Base-by-base conservation (phyloP, 2,329 filamentous ascomycete genomes). In the Aspergillus sp. region DNA sequence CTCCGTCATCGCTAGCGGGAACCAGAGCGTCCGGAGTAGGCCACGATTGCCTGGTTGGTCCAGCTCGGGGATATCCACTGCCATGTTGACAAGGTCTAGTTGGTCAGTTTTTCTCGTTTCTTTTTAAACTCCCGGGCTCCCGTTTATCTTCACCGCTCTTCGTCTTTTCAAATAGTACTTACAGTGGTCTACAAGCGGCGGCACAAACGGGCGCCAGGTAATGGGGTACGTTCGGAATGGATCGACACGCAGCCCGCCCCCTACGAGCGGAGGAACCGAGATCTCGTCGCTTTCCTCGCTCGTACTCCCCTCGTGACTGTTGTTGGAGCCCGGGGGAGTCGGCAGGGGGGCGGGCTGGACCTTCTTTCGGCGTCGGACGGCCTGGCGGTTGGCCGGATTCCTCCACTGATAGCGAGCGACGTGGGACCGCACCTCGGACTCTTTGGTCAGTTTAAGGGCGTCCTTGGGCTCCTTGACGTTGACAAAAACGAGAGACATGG, bases 1-100 rank as follows among this genome's bases (percentile, higher is more conserved):
- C 22, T 65, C 60, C 15, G 54, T 57, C 38, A 65, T 52, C n/a
- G 60, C 53, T 20, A 67, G 50, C 4, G 60, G 61, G 24, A 66
- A 58, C 52, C 63, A 66, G 11, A 47, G 37, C 13, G 55, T 52
- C 35, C 60, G 50, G 4, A 67, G 44, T 4, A 61, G 48, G 8
- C 49, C 52, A n/a, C 44, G 44, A 26, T 52, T 51, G 2, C 45
- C 44, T 0, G 49, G 48, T 8, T 48, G 47, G 31, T 66, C 63
- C 15, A 66, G 49, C 27, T 64, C 59, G 10, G 63, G 63, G 8
- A 65, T 57, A 27, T 65, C 57, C 20, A 62, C 52, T 4, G 61
- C 60, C 44, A 67, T 59, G 37, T 52, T 46, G 14, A 49, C 31
- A 10, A 61, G 40, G 34, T 62, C 57, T 61, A n/a, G n/a, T 24